phyloP scores from a whole-genome alignment of 2,329 filamentous ascomycete genomes.

The Aureobasidium uvarum region DNA sequence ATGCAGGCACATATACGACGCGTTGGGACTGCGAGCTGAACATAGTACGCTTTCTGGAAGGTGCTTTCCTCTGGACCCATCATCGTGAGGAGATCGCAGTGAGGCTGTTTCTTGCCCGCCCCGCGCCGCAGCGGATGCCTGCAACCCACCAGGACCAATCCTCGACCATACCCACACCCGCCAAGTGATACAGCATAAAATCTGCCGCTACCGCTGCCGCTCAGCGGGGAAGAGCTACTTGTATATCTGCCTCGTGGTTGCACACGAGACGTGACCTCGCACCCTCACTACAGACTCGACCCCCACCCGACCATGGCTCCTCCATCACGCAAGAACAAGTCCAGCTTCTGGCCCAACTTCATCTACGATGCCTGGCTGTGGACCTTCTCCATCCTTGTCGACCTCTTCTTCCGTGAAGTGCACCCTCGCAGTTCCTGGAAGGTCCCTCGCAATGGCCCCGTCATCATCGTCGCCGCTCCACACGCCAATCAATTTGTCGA shows the following conservation, averaged over 20 bases:
- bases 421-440: slow-evolving; percentile 95
- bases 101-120: neutral
- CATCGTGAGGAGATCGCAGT: too few relatives aligned
- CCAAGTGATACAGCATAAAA: slow-evolving; percentile 4
- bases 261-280: neutral
- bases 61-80: slow-evolving; percentile 4
- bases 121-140: slow-evolving; percentile 8
- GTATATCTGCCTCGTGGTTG: neutral
- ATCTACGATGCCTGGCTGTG: slow-evolving; percentile 73
- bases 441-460: slow-evolving; percentile 80
- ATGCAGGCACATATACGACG: neutral
- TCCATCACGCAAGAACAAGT: slow-evolving; percentile 2
- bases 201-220: neutral
- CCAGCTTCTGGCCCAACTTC: slow-evolving; percentile 30
- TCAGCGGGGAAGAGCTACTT: neutral
- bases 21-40: neutral
- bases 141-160: neutral
- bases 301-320: slow-evolving; percentile 1
- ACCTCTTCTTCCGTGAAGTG: slow-evolving; percentile 97
- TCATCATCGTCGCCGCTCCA: slow-evolving; percentile 94
- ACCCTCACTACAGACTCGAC: neutral
- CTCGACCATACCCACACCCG: neutral
- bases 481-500: slow-evolving; percentile 99
- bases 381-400: slow-evolving; percentile 76
- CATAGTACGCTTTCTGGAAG: neutral